phyloP scores from a whole-genome alignment of 108 stramenopile species.

The Cyclotella kingstonii region DNA sequence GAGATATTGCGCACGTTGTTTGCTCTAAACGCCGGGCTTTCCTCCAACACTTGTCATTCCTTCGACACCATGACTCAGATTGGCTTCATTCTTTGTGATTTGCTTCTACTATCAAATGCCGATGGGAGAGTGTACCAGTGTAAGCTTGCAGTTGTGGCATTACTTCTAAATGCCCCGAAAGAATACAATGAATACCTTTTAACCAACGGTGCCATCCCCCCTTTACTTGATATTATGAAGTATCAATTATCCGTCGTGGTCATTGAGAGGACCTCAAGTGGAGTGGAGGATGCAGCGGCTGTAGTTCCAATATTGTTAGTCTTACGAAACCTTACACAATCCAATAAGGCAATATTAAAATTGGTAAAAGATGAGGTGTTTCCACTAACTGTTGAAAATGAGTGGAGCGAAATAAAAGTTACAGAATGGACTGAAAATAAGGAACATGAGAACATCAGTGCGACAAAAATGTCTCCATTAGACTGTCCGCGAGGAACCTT shows the following conservation, averaged over 20 bases:
- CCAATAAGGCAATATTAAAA: slow-evolving; percentile 32
- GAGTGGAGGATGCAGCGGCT: slow-evolving; percentile 51
- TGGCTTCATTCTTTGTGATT: slow-evolving; percentile 24
- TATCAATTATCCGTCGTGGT: slow-evolving; percentile 57
- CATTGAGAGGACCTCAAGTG: slow-evolving; percentile 31
- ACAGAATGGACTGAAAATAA: slow-evolving; percentile 35
- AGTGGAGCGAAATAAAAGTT: slow-evolving; percentile 15
- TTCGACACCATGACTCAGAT: slow-evolving; percentile 29
- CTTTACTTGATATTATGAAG: slow-evolving; percentile 47
- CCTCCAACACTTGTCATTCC: slow-evolving; percentile 25
- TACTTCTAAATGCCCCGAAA: slow-evolving; percentile 60
- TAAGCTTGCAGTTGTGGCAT: slow-evolving; percentile 57
- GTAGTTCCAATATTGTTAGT: slow-evolving; percentile 71
- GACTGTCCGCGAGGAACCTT: slow-evolving; percentile 78
- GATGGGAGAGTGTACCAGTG: slow-evolving; percentile 44
- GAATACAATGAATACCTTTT: slow-evolving; percentile 45
- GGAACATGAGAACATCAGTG: slow-evolving; percentile 19
- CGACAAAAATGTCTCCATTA: slow-evolving; percentile 74
- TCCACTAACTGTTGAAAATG: slow-evolving; percentile 51
- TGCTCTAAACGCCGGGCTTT: slow-evolving; percentile 46
- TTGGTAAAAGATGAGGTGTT: slow-evolving; percentile 57
- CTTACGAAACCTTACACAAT: slow-evolving; percentile 48
- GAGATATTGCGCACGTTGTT: slow-evolving; percentile 67
- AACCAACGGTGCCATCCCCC: slow-evolving; percentile 21
- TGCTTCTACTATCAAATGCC: slow-evolving; percentile 27